Evolutionary conservation across 139 green algal species (phyloP), one percentile per base, ranked within the genome.

Genomic region (Coelastrella sp.): DNA sequence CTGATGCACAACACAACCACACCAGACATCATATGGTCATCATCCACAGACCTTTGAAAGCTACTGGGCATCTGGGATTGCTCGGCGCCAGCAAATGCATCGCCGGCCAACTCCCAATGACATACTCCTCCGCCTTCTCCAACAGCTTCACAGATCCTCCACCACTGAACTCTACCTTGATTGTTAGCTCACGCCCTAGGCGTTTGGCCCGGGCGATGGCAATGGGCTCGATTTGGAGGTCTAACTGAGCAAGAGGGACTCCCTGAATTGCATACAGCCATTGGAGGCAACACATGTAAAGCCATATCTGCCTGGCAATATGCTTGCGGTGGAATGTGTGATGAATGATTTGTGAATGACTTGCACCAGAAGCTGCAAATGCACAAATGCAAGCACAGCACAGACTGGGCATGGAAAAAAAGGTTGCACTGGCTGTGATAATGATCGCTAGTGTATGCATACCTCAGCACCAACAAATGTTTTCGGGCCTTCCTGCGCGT

Each of bases 401-500:
- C 32, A 47, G 32, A 47, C 32, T 47, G 32, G 32, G 32, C 32
- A 47, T 47, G 32, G 32, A 47, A 47, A 47, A 47, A 47, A 47
- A 47, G 32, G 32, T 47, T 47, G 32, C 32, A 47, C 32, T 47
- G 32, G 32, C 32, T 47, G 32, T 47, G 32, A 47, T 47, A 47
- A 47, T 47, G 32, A 47, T n/a, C 32, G 32, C 32, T 47, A 47
- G 32, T 47, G 64, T 64, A 7, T 66, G 77, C 54, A 57, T 54
- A 88, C 83, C 83, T 88, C 54, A 10, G 32, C 83, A 56, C 54
- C 83, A 11, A 76, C 64, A 75, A 80, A 88, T 60, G 32, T 59
- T 82, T 94, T 94, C 11, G 92, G 92, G 2, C 89, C 92, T 23
- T 92, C 92, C 3, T 54, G 20, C 2, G 68, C 10, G 13, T 94